These are phyloP conservation scores for Mangifera indica DNA, from an alignment of 345 rosid genomes.

Conservation along the genomic window DNA sequence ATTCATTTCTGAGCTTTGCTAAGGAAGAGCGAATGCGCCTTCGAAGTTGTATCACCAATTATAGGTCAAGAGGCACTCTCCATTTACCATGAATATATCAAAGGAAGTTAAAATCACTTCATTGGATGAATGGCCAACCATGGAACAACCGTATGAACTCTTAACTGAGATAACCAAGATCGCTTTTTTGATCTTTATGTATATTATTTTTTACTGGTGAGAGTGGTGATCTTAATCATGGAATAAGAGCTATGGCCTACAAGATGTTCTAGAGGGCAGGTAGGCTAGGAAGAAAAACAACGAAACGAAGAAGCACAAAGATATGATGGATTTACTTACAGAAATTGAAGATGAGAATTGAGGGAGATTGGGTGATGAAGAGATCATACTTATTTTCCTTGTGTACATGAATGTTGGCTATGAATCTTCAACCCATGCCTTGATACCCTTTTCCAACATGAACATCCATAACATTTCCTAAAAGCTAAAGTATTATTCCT, in stretches of 20 bases:
- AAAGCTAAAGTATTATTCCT: constrained; percentile 33
- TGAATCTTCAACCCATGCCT: constrained; percentile 31
- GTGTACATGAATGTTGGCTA: constrained; percentile 42
- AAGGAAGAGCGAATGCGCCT: constrained; percentile 40
- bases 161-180: constrained; percentile 9
- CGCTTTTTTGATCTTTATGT: background rate
- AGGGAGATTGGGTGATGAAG: constrained; percentile 29
- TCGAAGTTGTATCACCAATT: constrained; percentile 31
- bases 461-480: constrained; percentile 31
- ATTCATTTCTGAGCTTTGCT: constrained; percentile 33
- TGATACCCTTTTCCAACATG: constrained; percentile 27
- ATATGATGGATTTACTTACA: constrained; percentile 39
- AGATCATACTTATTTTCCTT: constrained; percentile 31
- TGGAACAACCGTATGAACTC: background rate
- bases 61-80: constrained; percentile 40
- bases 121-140: constrained; percentile 2
- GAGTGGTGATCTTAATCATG: constrained; percentile 17
- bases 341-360: constrained; percentile 38
- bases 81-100: constrained; percentile 26
- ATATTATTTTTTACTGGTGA: background rate
- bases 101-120: constrained; percentile 12
- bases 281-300: constrained; percentile 14
- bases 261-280: constrained; percentile 24
- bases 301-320: constrained; percentile 12
- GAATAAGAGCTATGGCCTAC: constrained; percentile 41